Evolutionary conservation across 495 filamentous ascomycete species (phyloP).

Genomic region (Xylaria flabelliformis): DNA sequence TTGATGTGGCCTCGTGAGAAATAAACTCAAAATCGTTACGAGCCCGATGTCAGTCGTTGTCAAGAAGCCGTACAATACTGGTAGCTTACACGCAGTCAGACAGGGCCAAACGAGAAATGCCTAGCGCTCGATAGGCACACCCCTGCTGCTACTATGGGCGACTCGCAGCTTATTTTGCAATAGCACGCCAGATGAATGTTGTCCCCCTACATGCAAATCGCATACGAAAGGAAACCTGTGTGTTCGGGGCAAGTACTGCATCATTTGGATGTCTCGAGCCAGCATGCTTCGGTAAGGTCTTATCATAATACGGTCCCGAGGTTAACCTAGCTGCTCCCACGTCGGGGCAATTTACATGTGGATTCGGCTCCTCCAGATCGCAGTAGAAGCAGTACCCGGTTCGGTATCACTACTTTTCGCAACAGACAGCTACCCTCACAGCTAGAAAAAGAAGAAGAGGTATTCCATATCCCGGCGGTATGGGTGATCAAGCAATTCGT

Average conservation of each 20-base stretch:
- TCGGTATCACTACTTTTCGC: background rate
- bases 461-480: background rate
- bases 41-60: constrained; percentile 12
- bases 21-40: background rate
- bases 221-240: background rate
- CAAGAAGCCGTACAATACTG: background rate
- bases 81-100: background rate
- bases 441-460: background rate
- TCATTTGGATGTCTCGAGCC: background rate
- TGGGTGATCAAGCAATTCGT: background rate
- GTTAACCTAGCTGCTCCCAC: background rate
- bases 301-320: background rate
- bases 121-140: background rate
- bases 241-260: background rate
- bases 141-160: background rate
- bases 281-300: background rate
- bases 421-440: background rate
- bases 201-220: background rate
- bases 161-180: background rate
- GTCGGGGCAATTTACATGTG: background rate
- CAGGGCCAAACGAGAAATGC: background rate
- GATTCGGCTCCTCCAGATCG: background rate
- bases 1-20: background rate
- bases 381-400: background rate
- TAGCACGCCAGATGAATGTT: background rate